Conservation (phyloP, 352 stramenopile species). For the Phytopythium litorale region DNA sequence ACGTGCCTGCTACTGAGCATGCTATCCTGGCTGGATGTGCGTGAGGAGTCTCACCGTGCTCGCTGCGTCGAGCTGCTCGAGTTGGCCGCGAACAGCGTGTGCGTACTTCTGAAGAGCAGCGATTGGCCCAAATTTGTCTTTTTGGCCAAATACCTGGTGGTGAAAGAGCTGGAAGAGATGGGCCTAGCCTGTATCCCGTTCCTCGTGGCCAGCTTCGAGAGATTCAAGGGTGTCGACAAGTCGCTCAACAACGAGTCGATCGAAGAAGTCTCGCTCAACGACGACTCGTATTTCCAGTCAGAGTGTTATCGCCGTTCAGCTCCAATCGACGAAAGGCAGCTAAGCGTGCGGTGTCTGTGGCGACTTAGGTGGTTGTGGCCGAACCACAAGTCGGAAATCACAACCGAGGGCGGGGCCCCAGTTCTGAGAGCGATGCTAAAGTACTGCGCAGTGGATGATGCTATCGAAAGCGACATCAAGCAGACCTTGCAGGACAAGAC, state of each 20-base stretch:
- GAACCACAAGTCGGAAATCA: background rate
- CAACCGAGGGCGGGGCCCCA: background rate
- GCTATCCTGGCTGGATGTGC: too few relatives aligned
- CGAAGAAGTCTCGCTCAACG: too few relatives aligned
- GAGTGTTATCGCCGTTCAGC: background rate
- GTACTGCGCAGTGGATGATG: background rate
- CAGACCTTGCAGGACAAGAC: background rate
- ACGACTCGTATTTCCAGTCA: conserved; percentile 1
- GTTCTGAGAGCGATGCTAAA: background rate
- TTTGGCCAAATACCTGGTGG: background rate
- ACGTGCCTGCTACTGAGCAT: background rate
- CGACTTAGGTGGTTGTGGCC: background rate
- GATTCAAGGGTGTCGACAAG: background rate
- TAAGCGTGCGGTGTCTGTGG: background rate
- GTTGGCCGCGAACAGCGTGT: background rate
- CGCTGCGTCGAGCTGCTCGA: background rate
- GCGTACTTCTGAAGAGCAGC: background rate
- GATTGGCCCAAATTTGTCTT: background rate
- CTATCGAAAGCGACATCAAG: background rate
- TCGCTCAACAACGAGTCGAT: too few relatives aligned
- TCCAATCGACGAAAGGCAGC: background rate
- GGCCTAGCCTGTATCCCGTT: background rate
- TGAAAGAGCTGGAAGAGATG: background rate
- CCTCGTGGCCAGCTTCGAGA: background rate
- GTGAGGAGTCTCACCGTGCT: too few relatives aligned